Percentiles rank a stretch among this genome's conserved stretches.
phyloP scores from a whole-genome alignment of 2,329 filamentous ascomycete species.

The Orbilia quercus region DNA sequence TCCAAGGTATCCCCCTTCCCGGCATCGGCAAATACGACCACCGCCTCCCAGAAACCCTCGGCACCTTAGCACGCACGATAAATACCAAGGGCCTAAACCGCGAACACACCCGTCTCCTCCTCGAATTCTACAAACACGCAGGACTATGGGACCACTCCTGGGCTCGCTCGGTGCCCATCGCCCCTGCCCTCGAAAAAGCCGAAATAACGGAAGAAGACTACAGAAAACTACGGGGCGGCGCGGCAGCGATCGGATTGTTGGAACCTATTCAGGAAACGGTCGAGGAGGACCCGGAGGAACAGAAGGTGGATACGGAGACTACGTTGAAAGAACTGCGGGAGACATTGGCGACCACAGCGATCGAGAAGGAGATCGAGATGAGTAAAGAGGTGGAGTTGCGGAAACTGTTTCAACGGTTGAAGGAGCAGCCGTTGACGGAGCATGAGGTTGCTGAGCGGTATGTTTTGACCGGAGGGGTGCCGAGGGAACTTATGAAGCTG shows the following conservation, averaged over 20 bases:
- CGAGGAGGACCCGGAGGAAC: constrained; percentile 65
- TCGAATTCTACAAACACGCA: constrained; percentile 50
- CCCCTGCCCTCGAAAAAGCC: constrained; percentile 20
- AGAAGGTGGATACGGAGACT: constrained; percentile 72
- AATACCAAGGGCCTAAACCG: constrained; percentile 32
- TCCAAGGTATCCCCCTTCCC: constrained; percentile 58
- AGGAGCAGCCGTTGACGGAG: constrained; percentile 37
- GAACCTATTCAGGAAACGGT: constrained; percentile 67
- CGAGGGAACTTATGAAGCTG: constrained; percentile 55
- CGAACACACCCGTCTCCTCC: constrained; percentile 36
- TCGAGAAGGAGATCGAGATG: constrained; percentile 31
- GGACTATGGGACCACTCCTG: constrained; percentile 51
- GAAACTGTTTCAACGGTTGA: constrained; percentile 30
- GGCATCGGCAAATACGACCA: constrained; percentile 64
- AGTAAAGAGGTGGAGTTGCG: constrained; percentile 20
- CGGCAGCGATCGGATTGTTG: constrained; percentile 61
- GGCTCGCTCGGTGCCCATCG: constrained; percentile 37
- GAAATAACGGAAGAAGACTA: constrained; percentile 32
- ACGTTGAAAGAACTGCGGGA: constrained; percentile 77
- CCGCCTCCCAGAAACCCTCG: constrained; percentile 64
- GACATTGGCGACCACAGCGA: constrained; percentile 19
- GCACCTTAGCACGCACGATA: constrained; percentile 35
- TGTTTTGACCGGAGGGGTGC: constrained; percentile 57
- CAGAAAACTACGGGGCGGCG: constrained; percentile 60
- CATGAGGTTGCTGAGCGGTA: constrained; percentile 56